phyloP scores from a whole-genome alignment of 768 basidiomycete genomes.

The Psilocybe cubensis region DNA sequence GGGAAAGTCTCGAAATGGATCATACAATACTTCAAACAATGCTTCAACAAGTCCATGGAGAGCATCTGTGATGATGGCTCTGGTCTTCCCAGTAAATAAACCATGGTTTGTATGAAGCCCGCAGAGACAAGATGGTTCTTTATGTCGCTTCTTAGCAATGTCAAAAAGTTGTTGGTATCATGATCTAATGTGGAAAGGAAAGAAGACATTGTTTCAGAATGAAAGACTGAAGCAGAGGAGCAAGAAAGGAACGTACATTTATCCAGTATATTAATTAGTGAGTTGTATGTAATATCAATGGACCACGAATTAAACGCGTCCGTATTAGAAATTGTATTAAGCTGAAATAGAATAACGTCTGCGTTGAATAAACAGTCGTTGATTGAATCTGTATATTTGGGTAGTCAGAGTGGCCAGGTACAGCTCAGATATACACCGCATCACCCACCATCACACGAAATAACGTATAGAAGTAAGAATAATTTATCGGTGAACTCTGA shows the following conservation, averaged over 20 bases:
- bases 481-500: constrained; percentile 10
- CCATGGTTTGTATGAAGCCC: constrained; percentile 3
- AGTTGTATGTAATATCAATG: not conserved
- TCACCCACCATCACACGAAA: constrained; percentile 8
- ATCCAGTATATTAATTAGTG: constrained; percentile 7
- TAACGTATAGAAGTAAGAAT: constrained; percentile 2
- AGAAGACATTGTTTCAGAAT: not conserved
- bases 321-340: constrained; percentile 7
- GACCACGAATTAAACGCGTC: constrained; percentile 3
- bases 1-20: not conserved
- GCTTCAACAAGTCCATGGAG: constrained; percentile 1
- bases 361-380: not conserved
- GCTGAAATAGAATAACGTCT: constrained; percentile 1
- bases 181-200: not conserved
- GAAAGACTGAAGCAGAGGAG: not conserved
- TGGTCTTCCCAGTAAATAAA: not conserved
- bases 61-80: constrained; percentile 1
- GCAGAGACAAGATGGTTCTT: not conserved
- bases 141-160: not conserved
- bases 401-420: not conserved
- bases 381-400: not conserved
- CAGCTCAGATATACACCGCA: not conserved
- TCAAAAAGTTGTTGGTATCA: constrained; percentile 6
- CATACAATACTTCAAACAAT: constrained; percentile 4
- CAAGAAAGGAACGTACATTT: not conserved